Evolutionary conservation across 2,329 filamentous ascomycete genomes (phyloP).

Genomic region (Claviceps quebecensis): DNA sequence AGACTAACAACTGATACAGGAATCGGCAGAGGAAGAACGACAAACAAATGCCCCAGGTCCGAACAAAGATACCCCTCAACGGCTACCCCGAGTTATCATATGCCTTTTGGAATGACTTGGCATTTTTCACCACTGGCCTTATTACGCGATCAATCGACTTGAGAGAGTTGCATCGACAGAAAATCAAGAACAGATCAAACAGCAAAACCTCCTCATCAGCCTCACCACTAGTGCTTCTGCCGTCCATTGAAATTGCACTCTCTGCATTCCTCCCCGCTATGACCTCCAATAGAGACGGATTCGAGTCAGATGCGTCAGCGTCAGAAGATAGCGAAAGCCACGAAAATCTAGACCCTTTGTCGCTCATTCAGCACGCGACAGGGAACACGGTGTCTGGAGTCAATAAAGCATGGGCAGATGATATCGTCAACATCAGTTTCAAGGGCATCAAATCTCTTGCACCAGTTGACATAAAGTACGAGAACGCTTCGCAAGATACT

Average conservation of each 20-base stretch:
- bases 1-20: not conserved
- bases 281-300: constrained; percentile 14
- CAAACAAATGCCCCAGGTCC: constrained; percentile 15
- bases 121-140: constrained; percentile 34
- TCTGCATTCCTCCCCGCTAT: constrained; percentile 29
- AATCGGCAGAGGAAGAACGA: constrained; percentile 11
- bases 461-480: constrained; percentile 4
- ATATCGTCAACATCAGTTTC: constrained; percentile 46
- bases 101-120: constrained; percentile 38
- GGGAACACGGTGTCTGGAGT: constrained; percentile 8
- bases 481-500: constrained; percentile 6
- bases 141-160: constrained; percentile 37
- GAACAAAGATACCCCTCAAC: constrained; percentile 28
- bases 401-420: constrained; percentile 39
- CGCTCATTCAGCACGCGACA: constrained; percentile 12
- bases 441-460: constrained; percentile 25
- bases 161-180: constrained; percentile 30
- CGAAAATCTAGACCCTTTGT: constrained; percentile 10
- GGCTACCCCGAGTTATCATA: constrained; percentile 31
- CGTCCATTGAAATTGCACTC: constrained; percentile 34
- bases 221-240: constrained; percentile 30
- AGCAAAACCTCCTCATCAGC: constrained; percentile 24
- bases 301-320: constrained; percentile 1
- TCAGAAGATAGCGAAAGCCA: constrained; percentile 2
- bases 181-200: constrained; percentile 25